These are phyloP conservation scores for Verticillium longisporum DNA, from an alignment of 2,329 filamentous ascomycete species.

Conservation along the genomic window DNA sequence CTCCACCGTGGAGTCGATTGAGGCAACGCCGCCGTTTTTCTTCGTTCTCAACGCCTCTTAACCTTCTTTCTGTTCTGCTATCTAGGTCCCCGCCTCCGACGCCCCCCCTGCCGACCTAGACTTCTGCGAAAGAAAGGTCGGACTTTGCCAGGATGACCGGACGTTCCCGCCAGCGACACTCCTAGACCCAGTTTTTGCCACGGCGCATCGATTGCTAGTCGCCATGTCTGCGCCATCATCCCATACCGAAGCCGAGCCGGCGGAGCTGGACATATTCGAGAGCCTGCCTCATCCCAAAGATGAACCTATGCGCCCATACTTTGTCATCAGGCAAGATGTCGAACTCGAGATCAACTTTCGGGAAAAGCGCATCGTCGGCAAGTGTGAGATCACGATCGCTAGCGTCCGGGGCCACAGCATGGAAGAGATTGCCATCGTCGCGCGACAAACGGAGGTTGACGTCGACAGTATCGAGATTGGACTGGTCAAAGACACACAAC, in stretches of 20 bases:
- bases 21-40: neutral
- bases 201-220: neutral
- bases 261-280: constrained; percentile 11
- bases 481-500: constrained; percentile 20
- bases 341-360: constrained; percentile 85
- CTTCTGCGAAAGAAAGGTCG: neutral
- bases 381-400: constrained; percentile 74
- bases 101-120: neutral
- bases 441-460: constrained; percentile 55
- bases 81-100: neutral
- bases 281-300: constrained; percentile 26
- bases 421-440: constrained; percentile 52
- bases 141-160: neutral
- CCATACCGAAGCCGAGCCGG: neutral
- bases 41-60: neutral
- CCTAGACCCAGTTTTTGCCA: neutral
- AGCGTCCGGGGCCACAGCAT: constrained; percentile 50
- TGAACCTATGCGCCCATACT: constrained; percentile 30
- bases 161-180: neutral
- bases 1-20: neutral
- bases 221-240: neutral
- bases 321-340: constrained; percentile 77
- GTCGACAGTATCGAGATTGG: constrained; percentile 45
- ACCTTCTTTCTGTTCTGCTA: neutral
- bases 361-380: constrained; percentile 66